Percentiles rank a stretch among this genome's conserved stretches.
These are phyloP conservation scores for Euptelea pleiosperma DNA, from an alignment of 164 flowering plant species.

Conservation along the genomic window DNA sequence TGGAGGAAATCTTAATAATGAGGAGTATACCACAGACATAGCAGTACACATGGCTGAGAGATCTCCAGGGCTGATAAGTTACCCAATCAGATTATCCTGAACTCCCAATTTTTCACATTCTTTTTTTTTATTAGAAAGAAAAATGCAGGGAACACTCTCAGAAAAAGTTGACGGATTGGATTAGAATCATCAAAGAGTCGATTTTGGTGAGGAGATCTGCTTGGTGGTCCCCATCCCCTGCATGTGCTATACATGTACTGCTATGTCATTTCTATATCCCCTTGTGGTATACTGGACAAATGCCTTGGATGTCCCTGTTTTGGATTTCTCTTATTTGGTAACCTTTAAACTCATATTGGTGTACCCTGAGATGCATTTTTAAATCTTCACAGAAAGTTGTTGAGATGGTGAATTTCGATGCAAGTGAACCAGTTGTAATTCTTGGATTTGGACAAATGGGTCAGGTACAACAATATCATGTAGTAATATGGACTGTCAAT, in stretches of 20 bases:
- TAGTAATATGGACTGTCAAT: neutral
- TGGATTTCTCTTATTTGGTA: neutral
- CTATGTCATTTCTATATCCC: neutral
- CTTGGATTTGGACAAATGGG: constrained; percentile 97
- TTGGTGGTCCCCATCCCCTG: neutral
- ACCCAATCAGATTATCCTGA: neutral
- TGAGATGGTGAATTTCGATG: constrained; percentile 62
- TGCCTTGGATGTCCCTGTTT: neutral
- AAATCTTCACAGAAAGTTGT: constrained; percentile 45
- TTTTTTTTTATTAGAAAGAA: no score
- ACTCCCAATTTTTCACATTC: neutral
- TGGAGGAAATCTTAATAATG: neutral
- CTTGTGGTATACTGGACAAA: neutral
- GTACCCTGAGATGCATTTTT: constrained; percentile 10
- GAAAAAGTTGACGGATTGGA: no score
- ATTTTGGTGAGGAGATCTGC: neutral
- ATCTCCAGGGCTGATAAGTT: neutral
- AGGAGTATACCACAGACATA: neutral
- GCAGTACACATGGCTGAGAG: neutral
- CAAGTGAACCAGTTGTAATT: constrained; percentile 86
- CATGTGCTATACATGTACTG: neutral
- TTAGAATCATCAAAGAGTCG: no score
- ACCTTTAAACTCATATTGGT: neutral
- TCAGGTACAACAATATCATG: constrained; percentile 53
- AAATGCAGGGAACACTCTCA: no score